Evolutionary conservation across 1,139 yeast genomes (phyloP), one percentile per base, ranked within the genome.

Genomic region (Hemisphaericaspora lyxosophila): DNA sequence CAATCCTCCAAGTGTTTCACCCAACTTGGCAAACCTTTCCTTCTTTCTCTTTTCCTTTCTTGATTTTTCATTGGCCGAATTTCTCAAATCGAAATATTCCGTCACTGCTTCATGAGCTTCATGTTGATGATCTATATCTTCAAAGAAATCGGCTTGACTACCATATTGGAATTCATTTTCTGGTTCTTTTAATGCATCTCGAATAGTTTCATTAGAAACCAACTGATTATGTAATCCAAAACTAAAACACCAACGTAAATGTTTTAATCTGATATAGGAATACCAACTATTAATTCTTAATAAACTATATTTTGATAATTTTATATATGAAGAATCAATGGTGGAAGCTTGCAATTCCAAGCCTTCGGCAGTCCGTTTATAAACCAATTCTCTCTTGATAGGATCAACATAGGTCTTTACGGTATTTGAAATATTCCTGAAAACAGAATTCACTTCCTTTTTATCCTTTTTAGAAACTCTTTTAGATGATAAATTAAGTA

Each of bases 191-290:
- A 75, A 60, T 20, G 75, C 58, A 26, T 68, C 73, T 34, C 67
- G 54, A 7, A 79, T 62, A 19, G 59, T 63, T 6, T 69, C 69
- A 53, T 77, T 81, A 40, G 70, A 67, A 19, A 75, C 79, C 41
- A 78, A 67, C 51, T 84, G 88, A 43, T 69, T 70, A 48, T 80
- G 85, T 13, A 83, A 70, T 2, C 87, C 87, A 28, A 78, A 74
- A 30, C 85, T 82, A 52, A 79, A 82, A n/a, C 82, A 71, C 85
- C 88, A 85, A 51, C 78, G 78, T 53, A 84, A 67, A 46, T 77
- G 80, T 40, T 80, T 73, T 39, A 83, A 64, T 42, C 89, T 67
- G 36, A 80, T 58, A 49, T 81, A 76, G 41, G 82, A 73, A 46
- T 66, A 75, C 94, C 94, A 85, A 20, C 83, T 70, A 45, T 73